A percentile compares a stretch with the other conserved stretches of the same genome.
Evolutionary conservation across 371 early-diverging fungal species (phyloP).

Genomic region (Rhizopus stolonifer): DNA sequence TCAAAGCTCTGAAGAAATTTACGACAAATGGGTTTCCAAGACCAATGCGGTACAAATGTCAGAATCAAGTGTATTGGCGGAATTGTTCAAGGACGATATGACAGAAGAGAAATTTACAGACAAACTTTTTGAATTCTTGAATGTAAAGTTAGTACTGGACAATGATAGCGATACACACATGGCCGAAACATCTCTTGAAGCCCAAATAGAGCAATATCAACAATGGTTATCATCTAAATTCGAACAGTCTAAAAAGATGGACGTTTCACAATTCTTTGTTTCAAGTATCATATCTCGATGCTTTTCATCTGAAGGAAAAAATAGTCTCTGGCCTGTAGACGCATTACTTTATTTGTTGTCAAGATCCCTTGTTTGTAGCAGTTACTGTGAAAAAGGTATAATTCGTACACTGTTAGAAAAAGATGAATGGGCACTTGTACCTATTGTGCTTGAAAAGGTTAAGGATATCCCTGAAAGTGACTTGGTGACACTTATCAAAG

Average conservation of each 20-base stretch:
- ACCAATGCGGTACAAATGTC: slow-evolving; percentile 28
- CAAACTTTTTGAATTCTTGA: slow-evolving; percentile 28
- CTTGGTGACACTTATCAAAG: slow-evolving; percentile 44
- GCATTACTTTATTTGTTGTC: slow-evolving; percentile 53
- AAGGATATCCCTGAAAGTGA: slow-evolving; percentile 63
- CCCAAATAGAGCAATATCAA: slow-evolving; percentile 21
- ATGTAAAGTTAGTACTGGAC: background rate
- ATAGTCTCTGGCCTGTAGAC: slow-evolving; percentile 54
- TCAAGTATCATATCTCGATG: slow-evolving; percentile 40
- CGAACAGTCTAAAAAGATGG: slow-evolving; percentile 16
- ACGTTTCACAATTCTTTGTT: slow-evolving; percentile 49
- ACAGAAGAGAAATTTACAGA: slow-evolving; percentile 30
- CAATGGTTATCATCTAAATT: slow-evolving; percentile 5
- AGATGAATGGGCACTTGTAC: slow-evolving; percentile 53
- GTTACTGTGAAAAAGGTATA: slow-evolving; percentile 51
- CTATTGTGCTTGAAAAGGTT: slow-evolving; percentile 49
- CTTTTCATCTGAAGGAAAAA: slow-evolving; percentile 34
- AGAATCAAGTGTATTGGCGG: slow-evolving; percentile 18
- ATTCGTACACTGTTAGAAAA: slow-evolving; percentile 50
- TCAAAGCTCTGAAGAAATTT: slow-evolving; percentile 17
- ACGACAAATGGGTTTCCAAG: slow-evolving; percentile 30
- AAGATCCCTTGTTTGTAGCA: slow-evolving; percentile 50
- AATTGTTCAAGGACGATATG: slow-evolving; percentile 20
- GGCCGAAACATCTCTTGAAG: slow-evolving; percentile 9
- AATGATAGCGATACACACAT: slow-evolving; percentile 12